phyloP scores from a whole-genome alignment of 345 rosid genomes.

The Cardamine chenopodiifolia region DNA sequence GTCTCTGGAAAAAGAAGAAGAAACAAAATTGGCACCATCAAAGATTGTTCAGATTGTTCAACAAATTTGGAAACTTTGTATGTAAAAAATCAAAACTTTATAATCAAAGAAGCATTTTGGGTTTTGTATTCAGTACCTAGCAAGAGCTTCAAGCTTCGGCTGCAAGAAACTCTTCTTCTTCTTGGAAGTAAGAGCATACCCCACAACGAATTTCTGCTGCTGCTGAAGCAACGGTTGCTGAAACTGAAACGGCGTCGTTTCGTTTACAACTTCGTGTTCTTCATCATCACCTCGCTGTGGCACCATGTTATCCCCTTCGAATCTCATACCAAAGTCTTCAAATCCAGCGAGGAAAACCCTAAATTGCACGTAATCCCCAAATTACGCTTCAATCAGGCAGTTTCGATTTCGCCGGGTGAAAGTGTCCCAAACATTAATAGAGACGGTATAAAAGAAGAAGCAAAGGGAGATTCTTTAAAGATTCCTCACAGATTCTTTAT shows the following conservation, averaged over 20 bases:
- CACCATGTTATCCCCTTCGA: conserved; percentile 48
- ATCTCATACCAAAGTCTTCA: conserved; percentile 51
- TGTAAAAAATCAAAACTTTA: conserved; percentile 23
- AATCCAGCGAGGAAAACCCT: conserved; percentile 43
- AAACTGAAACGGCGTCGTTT: conserved; percentile 33
- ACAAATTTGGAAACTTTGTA: conserved; percentile 10
- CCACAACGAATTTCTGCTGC: conserved; percentile 59
- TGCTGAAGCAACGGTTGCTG: conserved; percentile 34
- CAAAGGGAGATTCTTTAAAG: conserved; percentile 36
- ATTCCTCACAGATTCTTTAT: conserved; percentile 39
- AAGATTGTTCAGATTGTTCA: not conserved
- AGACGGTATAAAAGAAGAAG: not conserved
- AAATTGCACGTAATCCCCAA: conserved; percentile 44
- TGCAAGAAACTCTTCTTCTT: conserved; percentile 91
- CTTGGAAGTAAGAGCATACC: conserved; percentile 89
- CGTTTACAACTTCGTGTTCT: not conserved
- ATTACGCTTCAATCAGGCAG: conserved; percentile 40
- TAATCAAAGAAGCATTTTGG: not conserved
- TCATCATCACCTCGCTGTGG: conserved; percentile 37
- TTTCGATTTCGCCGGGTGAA: conserved; percentile 36
- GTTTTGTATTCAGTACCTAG: conserved; percentile 46
- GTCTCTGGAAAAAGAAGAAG: not conserved
- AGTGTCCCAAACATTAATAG: conserved; percentile 34
- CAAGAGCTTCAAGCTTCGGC: conserved; percentile 77
- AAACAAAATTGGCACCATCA: not conserved